Evolutionary conservation across 1,284 basidiomycete species (phyloP).

Genomic region (Boletellus dicymbophilus): DNA sequence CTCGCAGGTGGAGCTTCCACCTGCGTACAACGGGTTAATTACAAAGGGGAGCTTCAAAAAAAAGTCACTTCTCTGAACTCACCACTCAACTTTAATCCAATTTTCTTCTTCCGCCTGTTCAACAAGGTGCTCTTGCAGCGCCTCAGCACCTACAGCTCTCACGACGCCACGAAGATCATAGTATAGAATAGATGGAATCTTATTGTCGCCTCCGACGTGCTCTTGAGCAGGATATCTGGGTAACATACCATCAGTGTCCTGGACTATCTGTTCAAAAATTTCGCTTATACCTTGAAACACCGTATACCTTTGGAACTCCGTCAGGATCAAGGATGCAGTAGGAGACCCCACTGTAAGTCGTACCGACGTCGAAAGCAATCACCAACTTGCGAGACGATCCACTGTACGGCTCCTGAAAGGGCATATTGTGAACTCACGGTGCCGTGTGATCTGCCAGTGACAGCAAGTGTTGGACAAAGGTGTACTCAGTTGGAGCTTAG

Average conservation of each 20-base stretch:
- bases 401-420: slow-evolving; percentile 27
- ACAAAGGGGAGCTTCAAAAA: background rate
- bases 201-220: slow-evolving; percentile 42
- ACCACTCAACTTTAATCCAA: slow-evolving; percentile 55
- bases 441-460: background rate
- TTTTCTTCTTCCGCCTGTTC: slow-evolving; percentile 46
- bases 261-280: too few relatives aligned
- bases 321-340: slow-evolving; percentile 46
- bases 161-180: slow-evolving; percentile 44
- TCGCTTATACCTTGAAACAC: background rate
- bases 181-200: slow-evolving; percentile 57
- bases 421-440: slow-evolving; percentile 19
- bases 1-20: slow-evolving; percentile 60
- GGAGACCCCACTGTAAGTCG: slow-evolving; percentile 52
- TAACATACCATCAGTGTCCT: background rate
- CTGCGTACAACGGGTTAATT: slow-evolving; percentile 31
- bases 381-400: slow-evolving; percentile 39
- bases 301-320: slow-evolving; percentile 42
- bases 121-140: slow-evolving; percentile 41
- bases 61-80: slow-evolving; percentile 6
- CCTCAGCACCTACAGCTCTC: slow-evolving; percentile 49
- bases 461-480: too few relatives aligned
- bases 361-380: slow-evolving; percentile 55
- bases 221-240: slow-evolving; percentile 38
- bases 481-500: too few relatives aligned